Conservation (phyloP, 140 eudicot genomes). For the Erigeron philadelphicus region DNA sequence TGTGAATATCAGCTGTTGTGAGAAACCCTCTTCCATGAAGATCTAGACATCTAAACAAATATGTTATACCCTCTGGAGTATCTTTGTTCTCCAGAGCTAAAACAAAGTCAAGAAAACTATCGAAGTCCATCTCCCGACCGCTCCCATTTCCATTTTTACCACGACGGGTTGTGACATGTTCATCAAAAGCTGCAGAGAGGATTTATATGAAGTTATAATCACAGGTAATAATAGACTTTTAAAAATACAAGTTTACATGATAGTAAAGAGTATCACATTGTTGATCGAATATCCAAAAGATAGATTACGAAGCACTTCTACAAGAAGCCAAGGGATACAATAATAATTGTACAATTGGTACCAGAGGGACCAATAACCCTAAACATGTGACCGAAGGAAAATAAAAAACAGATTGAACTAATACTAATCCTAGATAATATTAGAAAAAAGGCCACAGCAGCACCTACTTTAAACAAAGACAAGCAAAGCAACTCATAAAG, state of each 20-base stretch:
- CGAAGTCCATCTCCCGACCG: constrained; percentile 95
- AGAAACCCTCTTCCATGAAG: constrained; percentile 87
- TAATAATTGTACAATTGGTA: not conserved
- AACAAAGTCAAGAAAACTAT: constrained; percentile 92
- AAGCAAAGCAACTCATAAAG: not conserved
- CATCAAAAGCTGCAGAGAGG: constrained; percentile 63
- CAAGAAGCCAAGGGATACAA: not conserved
- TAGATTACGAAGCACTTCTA: not conserved
- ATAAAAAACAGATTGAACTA: too few species aligned
- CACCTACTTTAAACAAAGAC: too few species aligned
- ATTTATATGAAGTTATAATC: not conserved
- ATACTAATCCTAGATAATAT: too few species aligned
- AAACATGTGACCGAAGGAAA: not conserved
- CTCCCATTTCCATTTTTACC: constrained; percentile 75
- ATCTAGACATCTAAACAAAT: constrained; percentile 84
- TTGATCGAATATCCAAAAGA: constrained; percentile 15
- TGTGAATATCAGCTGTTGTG: constrained; percentile 92
- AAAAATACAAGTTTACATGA: not conserved
- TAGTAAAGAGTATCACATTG: not conserved
- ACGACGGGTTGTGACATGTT: constrained; percentile 67
- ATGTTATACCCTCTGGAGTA: constrained; percentile 94
- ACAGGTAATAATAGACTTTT: not conserved
- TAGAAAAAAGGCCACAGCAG: too few species aligned
- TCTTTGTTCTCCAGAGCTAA: constrained; percentile 89
- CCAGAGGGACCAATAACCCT: not conserved